These are phyloP conservation scores for Metschnikowia lunata DNA, from an alignment of 805 yeast genomes.

Conservation along the genomic window DNA sequence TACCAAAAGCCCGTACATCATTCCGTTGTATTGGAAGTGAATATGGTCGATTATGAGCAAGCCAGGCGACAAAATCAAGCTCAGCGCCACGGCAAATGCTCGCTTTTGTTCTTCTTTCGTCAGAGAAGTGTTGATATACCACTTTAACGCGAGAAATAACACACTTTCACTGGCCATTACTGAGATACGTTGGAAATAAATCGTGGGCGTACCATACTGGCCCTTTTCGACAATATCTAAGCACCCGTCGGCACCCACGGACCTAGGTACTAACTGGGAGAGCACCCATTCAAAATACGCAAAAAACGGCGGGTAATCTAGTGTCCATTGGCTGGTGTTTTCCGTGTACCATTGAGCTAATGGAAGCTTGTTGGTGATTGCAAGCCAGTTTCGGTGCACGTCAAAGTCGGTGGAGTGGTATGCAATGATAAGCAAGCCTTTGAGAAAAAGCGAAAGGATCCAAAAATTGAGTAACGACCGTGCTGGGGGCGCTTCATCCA, in stretches of 20 bases:
- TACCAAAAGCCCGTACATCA: constrained; percentile 80
- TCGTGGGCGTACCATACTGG: constrained; percentile 68
- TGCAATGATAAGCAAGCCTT: constrained; percentile 44
- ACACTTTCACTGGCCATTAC: constrained; percentile 76
- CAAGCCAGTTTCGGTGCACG: constrained; percentile 96
- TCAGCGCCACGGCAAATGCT: constrained; percentile 72
- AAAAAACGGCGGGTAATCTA: constrained; percentile 96
- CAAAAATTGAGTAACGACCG: constrained; percentile 29
- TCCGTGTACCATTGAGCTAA: constrained; percentile 80
- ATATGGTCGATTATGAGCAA: constrained; percentile 88
- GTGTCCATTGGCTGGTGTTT: constrained; percentile 79
- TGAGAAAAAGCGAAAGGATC: constrained; percentile 32
- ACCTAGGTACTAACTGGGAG: constrained; percentile 62
- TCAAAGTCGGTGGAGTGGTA: constrained; percentile 96
- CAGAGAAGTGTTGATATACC: constrained; percentile 54
- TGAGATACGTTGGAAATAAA: constrained; percentile 74
- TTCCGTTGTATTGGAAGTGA: constrained; percentile 95
- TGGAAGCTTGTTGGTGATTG: constrained; percentile 78
- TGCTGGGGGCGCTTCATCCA: not conserved
- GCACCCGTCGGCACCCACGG: constrained; percentile 71
- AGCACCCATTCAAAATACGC: constrained; percentile 90
- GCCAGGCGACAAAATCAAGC: constrained; percentile 86
- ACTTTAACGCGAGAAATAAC: constrained; percentile 65
- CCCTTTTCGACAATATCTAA: constrained; percentile 65
- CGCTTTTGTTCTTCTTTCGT: constrained; percentile 39